Evolutionary conservation across 805 yeast species (phyloP), one percentile per base, ranked within the genome.

Genomic region (Monosporozyma siamensis): DNA sequence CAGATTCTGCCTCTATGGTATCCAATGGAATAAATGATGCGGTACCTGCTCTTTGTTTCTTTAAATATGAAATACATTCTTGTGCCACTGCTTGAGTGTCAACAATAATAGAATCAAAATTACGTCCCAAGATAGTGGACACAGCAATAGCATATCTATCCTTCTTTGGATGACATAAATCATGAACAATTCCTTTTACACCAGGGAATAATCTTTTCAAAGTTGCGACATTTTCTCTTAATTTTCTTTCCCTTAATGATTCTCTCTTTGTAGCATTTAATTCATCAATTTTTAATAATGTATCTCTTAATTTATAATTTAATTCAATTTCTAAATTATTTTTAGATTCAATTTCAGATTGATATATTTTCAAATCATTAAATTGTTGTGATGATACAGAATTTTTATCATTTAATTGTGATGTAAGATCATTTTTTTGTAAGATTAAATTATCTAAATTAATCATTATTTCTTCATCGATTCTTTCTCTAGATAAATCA

Each of bases 11-110:
- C 7, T 69, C 74, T 25, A 92, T 79, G 1, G 88, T 72, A 54
- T 88, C 92, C 40, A 92, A 65, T 0, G 98, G 97, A 45, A 92
- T 82, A 53, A 92, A 89, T 1, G 94, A 78, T 1, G 92, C 88
- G 6, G 74, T 71, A 38, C 97, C 97, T 10, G 82, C 69, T 49
- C 95, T 72, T 56, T 90, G 90, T 49, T 84, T 89, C 53, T 87
- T 85, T 58, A 90, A 66, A 44, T 81, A 82, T 7, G 77, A 75
- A 48, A 92, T 82, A 58, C 95, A 85, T 47, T 78, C 78, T 44
- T 78, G 75, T 0, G 94, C 95, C 18, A 80, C 72, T 8, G 75
- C 59, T 5, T 78, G 66, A 22, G 72, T 72, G 51, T 87, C 95
- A 5, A 92, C 98, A 15, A 92, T 72, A 14, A 92, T 74, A 0